A percentile compares a stretch with the other conserved stretches of the same genome.
Evolutionary conservation across 169 alveolate species (phyloP).

Genomic region (Plasmodium sp.): DNA sequence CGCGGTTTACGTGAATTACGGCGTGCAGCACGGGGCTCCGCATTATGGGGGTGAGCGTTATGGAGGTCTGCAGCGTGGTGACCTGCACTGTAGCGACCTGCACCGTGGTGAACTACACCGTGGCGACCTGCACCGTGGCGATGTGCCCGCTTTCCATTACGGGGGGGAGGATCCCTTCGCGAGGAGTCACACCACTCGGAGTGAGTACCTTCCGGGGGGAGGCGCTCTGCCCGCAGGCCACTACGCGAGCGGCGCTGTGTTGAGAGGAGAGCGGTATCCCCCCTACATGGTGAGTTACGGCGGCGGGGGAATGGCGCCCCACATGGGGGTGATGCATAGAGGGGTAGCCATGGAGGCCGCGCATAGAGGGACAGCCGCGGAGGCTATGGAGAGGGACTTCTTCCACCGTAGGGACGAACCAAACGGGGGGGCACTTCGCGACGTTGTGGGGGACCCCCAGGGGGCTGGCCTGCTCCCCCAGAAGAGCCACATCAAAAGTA

Average conservation of each 20-base stretch:
- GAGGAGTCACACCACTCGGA: background rate
- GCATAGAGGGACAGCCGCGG: background rate
- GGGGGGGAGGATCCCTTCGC: slow-evolving; percentile 1
- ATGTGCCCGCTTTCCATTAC: background rate
- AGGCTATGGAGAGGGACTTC: background rate
- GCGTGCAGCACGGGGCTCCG: background rate
- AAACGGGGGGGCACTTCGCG: background rate
- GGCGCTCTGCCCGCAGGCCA: background rate
- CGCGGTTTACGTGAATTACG: background rate
- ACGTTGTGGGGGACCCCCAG: background rate
- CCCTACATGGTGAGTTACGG: background rate
- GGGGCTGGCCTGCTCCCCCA: background rate
- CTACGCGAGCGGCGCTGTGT: background rate
- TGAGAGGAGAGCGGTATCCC: background rate
- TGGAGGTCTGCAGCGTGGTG: background rate
- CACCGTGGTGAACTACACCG: background rate
- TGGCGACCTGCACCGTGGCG: background rate
- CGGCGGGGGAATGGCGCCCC: background rate
- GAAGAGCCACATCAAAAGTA: background rate
- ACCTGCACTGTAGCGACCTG: background rate
- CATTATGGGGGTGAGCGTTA: background rate
- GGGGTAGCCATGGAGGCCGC: background rate
- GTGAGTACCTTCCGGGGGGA: background rate
- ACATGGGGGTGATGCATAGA: background rate
- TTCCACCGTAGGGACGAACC: background rate